Base-by-base conservation (phyloP, 1,284 basidiomycete species). In the Austroboletus olivaceoglutinosus region DNA sequence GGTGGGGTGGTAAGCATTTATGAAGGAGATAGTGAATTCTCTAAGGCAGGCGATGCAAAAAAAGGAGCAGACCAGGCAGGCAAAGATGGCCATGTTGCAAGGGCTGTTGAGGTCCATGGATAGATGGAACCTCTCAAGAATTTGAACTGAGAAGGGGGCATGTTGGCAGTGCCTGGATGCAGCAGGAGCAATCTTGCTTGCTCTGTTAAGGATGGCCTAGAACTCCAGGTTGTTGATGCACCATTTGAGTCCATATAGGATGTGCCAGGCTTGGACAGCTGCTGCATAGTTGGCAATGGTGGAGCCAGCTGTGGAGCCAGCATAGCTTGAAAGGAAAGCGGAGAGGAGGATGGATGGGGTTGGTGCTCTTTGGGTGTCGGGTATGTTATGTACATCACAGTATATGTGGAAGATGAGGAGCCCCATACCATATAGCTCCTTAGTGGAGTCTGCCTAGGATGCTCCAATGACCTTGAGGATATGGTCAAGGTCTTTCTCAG, bases 371-470 rank as follows among this genome's bases (percentile, higher is more conserved):
- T 18, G 13, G 6, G 12, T 3, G 9, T 73, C 68, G 0, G 60
- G 45, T 0, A 70, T 54, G 9, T 42, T 27, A 1, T 50, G 36
- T 0, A 23, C 2, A 25, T 73, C 66, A 25, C 69, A 71, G 30
- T 61, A 69, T 1, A 66, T 50, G 22, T 72, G 71, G 39, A 52
- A 73, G 0, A 36, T 16, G 1, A 36, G n/a, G n/a, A 36, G 34
- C 2, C 34, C 34, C 1, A 5, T 36, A 18, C n/a, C 34, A 16
- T 36, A 36, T 5, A 36, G 18, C 18, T 12, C 9, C 11, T 36
- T 36, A 16, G 34, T 36, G 3, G 13, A 16, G 3, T 36, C 34
- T 10, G 34, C 7, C 34, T 16, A 36, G 16, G 34, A 36, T n/a
- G 34, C 29, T 0, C 38, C 43, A 0, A 67, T 56, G 3, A 69